phyloP scores from a whole-genome alignment of 2,329 filamentous ascomycete genomes.

The Aspergillus bombycis region DNA sequence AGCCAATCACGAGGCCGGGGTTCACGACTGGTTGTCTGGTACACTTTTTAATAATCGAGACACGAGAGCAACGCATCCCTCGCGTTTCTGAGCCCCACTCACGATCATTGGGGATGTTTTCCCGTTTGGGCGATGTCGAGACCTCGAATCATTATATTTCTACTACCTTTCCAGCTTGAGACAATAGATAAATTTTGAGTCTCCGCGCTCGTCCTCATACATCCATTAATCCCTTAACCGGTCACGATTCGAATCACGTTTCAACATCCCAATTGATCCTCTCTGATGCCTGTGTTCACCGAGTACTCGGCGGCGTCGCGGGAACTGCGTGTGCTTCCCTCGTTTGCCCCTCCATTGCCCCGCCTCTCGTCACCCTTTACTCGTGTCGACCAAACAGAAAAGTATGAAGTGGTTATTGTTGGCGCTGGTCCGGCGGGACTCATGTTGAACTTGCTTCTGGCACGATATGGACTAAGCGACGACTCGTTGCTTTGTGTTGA shows the following conservation, averaged over 20 bases:
- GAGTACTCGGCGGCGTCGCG: conserved; percentile 39
- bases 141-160: background rate
- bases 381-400: conserved; percentile 25
- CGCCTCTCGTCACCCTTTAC: conserved; percentile 42
- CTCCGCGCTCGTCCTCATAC: background rate
- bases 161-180: no score
- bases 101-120: background rate
- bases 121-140: background rate
- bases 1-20: background rate
- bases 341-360: conserved; percentile 45
- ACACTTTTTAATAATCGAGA: background rate
- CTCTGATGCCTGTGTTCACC: conserved; percentile 44
- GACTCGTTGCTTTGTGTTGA: conserved; percentile 48
- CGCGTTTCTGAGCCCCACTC: background rate
- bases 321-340: conserved; percentile 45
- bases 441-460: conserved; percentile 46
- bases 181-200: background rate
- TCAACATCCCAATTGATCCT: background rate
- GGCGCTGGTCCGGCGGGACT: conserved; percentile 50
- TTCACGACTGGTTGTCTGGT: background rate
- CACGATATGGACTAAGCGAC: conserved; percentile 48
- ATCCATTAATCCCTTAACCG: background rate
- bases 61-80: no score
- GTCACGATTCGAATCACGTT: background rate
- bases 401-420: conserved; percentile 48